Evolutionary conservation across 2,329 filamentous ascomycete genomes (phyloP).

Genomic region (Teratosphaeria zuluensis): DNA sequence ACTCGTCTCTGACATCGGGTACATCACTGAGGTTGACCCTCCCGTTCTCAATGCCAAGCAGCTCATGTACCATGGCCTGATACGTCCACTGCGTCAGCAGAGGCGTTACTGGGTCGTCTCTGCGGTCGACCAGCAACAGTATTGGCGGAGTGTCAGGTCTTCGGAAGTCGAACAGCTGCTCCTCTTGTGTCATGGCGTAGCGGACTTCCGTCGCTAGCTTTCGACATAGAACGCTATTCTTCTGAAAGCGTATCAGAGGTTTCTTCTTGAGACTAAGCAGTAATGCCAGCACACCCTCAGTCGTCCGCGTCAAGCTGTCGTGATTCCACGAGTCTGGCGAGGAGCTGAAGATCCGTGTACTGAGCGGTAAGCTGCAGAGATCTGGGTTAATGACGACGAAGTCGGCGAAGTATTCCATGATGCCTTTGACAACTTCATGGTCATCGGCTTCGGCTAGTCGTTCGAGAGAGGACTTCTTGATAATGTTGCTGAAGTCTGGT

Average conservation of each 20-base stretch:
- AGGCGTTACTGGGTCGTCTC: constrained; percentile 91
- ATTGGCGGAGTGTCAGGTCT: constrained; percentile 92
- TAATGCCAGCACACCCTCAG: constrained; percentile 76
- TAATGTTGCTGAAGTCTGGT: constrained; percentile 84
- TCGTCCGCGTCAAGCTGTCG: constrained; percentile 74
- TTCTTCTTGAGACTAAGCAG: constrained; percentile 92
- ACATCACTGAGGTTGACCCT: constrained; percentile 71
- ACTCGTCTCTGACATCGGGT: constrained; percentile 22
- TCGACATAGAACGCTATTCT: constrained; percentile 79
- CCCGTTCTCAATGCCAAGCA: constrained; percentile 91
- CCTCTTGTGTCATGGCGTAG: constrained; percentile 89
- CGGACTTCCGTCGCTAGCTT: constrained; percentile 88
- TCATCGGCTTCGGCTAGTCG: constrained; percentile 92
- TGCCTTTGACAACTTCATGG: constrained; percentile 86
- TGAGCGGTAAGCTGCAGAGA: constrained; percentile 37
- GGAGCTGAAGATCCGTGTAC: constrained; percentile 23
- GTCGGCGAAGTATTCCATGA: constrained; percentile 95
- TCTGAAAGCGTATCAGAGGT: constrained; percentile 85
- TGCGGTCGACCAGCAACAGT: constrained; percentile 76
- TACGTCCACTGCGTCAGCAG: constrained; percentile 97
- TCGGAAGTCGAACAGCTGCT: constrained; percentile 91
- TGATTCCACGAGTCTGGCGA: constrained; percentile 79
- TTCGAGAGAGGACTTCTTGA: constrained; percentile 92
- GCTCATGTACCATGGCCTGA: constrained; percentile 98
- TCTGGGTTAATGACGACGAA: constrained; percentile 94